Evolutionary conservation across 2,329 filamentous ascomycete genomes (phyloP).

Genomic region (Clarireedia paspali): DNA sequence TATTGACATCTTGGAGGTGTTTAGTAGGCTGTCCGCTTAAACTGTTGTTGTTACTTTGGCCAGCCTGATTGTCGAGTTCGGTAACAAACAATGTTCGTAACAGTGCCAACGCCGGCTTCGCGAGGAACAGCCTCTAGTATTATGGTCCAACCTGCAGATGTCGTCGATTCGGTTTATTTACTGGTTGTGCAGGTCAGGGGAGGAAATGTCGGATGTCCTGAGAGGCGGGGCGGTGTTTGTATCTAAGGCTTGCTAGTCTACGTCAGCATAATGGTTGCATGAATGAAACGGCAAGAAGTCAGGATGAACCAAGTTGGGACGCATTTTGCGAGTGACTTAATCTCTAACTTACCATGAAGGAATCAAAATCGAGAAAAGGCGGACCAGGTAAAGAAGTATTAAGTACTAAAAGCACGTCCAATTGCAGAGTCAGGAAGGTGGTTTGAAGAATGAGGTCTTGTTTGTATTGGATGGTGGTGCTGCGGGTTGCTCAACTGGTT

Average conservation of each 20-base stretch:
- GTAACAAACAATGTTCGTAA: conserved; percentile 2
- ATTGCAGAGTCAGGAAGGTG: no score
- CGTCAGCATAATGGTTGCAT: conserved; percentile 26
- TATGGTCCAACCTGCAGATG: background rate
- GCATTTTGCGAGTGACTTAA: background rate
- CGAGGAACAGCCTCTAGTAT: background rate
- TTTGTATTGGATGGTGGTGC: no score
- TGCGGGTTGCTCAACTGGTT: no score
- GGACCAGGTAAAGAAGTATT: background rate
- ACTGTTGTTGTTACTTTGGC: conserved; percentile 6
- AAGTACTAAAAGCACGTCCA: background rate
- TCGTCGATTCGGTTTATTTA: background rate
- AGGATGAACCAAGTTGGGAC: background rate
- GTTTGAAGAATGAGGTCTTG: no score
- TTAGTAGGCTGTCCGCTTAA: background rate
- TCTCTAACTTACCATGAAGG: background rate
- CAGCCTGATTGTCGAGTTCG: conserved; percentile 5
- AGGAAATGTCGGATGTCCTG: conserved; percentile 9
- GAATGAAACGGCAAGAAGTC: conserved; percentile 15
- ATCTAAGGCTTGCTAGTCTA: conserved; percentile 26
- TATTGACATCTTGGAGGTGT: conserved; percentile 49
- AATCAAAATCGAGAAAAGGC: background rate
- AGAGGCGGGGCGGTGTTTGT: conserved; percentile 24
- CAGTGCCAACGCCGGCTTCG: background rate
- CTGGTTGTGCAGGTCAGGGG: conserved; percentile 12